Evolutionary conservation across 2,329 filamentous ascomycete genomes (phyloP).

Genomic region (Trichoderma breve): DNA sequence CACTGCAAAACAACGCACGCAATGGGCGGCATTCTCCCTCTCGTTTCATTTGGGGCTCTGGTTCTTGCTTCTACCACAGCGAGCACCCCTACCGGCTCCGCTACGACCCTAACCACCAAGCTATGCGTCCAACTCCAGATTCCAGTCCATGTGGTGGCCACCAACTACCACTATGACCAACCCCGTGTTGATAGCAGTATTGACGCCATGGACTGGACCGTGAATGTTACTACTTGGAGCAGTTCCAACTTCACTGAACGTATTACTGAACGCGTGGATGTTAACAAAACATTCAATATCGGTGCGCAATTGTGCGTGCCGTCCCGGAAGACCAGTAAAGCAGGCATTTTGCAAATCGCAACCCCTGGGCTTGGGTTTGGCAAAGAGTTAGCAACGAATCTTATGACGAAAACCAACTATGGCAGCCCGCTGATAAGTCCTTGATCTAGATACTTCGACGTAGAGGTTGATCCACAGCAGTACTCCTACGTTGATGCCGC

Average conservation of each 20-base stretch:
- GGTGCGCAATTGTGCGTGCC: not conserved
- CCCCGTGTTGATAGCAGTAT: not conserved
- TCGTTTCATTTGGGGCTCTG: not conserved
- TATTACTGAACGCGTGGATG: not conserved
- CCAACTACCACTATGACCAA: conserved; percentile 1
- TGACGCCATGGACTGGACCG: not conserved
- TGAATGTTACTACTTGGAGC: not conserved
- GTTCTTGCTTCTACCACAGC: not conserved
- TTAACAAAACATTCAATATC: not conserved
- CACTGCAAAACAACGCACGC: not conserved
- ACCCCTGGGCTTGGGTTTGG: not conserved
- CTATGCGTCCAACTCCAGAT: not conserved
- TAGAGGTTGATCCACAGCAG: conserved; percentile 42
- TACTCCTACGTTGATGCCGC: conserved; percentile 61
- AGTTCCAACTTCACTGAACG: not conserved
- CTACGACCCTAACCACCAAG: too few relatives aligned
- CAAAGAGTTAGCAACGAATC: not conserved
- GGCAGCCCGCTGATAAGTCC: not conserved
- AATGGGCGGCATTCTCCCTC: not conserved
- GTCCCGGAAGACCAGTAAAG: not conserved
- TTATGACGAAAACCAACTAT: not conserved
- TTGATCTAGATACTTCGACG: not conserved
- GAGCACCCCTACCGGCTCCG: too few relatives aligned
- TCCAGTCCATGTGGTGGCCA: not conserved
- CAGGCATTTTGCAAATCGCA: not conserved